phyloP scores from a whole-genome alignment of 1,139 yeast species.

The Protomyces arabidopsidicola region DNA sequence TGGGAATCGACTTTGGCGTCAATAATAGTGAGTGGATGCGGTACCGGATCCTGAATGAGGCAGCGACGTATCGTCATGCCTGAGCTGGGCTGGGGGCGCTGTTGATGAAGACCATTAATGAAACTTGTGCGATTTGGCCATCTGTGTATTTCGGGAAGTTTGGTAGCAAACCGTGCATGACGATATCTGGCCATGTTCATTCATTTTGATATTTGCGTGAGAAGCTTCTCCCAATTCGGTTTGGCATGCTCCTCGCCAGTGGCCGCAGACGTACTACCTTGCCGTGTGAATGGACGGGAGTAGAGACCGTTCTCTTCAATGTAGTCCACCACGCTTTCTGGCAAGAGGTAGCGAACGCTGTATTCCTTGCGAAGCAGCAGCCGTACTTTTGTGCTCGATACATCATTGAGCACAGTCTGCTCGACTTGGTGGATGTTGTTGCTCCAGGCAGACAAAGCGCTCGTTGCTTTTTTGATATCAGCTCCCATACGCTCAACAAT shows the following conservation, averaged over 20 bases:
- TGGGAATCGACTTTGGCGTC: conserved; percentile 25
- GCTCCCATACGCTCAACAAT: conserved; percentile 96
- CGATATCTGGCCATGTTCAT: neutral
- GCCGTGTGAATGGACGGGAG: conserved; percentile 27
- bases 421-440: conserved; percentile 82
- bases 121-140: neutral
- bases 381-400: conserved; percentile 89
- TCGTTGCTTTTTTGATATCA: conserved; percentile 52
- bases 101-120: neutral
- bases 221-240: conserved; percentile 22
- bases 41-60: conserved; percentile 21
- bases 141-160: neutral
- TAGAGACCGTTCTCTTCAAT: conserved; percentile 88
- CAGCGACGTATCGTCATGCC: conserved; percentile 22
- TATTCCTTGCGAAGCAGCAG: conserved; percentile 87
- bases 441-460: conserved; percentile 39
- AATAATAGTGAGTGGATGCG: conserved; percentile 26
- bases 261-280: neutral
- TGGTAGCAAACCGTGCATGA: neutral
- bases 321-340: conserved; percentile 89
- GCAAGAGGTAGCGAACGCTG: conserved; percentile 92
- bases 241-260: conserved; percentile 5
- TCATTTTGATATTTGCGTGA: conserved; percentile 19
- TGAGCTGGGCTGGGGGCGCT: neutral
- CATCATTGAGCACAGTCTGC: conserved; percentile 93